Evolutionary conservation across 2,329 filamentous ascomycete genomes (phyloP).

Genomic region (Magnaporthiopsis rhizophila): DNA sequence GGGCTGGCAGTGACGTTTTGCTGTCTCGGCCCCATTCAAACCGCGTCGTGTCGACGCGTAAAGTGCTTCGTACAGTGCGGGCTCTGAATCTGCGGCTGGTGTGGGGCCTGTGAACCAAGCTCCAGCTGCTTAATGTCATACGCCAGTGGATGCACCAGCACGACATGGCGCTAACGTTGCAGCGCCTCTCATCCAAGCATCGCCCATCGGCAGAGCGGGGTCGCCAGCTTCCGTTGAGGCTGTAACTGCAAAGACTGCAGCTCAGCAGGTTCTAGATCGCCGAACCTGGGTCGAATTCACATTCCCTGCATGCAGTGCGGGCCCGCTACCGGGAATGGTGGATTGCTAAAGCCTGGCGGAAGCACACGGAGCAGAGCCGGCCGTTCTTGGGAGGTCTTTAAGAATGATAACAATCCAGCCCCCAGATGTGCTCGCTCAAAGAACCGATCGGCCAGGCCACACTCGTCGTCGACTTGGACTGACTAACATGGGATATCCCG

Average conservation of each 20-base stretch:
- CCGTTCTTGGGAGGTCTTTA: neutral
- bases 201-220: no score
- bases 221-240: neutral
- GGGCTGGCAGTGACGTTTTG: no score
- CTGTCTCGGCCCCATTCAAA: neutral
- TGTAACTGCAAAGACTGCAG: neutral
- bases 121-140: neutral
- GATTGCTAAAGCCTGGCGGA: neutral
- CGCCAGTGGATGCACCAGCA: neutral
- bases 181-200: neutral
- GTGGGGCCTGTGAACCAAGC: neutral
- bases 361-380: neutral
- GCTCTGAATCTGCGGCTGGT: neutral
- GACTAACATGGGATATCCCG: neutral
- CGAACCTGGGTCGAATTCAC: neutral
- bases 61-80: neutral
- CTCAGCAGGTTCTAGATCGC: neutral
- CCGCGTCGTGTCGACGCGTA: slow-evolving; percentile 4
- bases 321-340: neutral
- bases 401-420: neutral
- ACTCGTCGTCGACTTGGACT: neutral
- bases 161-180: neutral
- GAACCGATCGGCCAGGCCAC: neutral
- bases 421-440: neutral
- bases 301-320: neutral